Percentiles rank a stretch among this genome's conserved stretches.
phyloP scores from a whole-genome alignment of 1,284 basidiomycete genomes.

The Moniliella sp. region DNA sequence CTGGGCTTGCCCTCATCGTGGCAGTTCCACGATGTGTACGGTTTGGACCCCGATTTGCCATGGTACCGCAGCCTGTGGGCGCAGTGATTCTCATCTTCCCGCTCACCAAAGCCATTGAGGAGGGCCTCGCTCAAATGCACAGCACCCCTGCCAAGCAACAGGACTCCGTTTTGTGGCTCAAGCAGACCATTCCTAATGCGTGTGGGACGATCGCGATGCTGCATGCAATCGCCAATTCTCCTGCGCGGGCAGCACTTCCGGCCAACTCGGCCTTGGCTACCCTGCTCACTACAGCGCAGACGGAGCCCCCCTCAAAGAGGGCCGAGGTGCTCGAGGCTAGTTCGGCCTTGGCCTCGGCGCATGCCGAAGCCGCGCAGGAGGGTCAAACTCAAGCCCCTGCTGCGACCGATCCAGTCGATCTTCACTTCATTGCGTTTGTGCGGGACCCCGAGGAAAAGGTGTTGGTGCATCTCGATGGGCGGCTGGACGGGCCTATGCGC shows the following conservation, averaged over 20 bases:
- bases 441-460: conserved; percentile 9
- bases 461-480: conserved; percentile 28
- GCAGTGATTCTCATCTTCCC: conserved; percentile 39
- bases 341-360: conserved; percentile 12
- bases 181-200: conserved; percentile 33
- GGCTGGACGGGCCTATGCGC: conserved; percentile 20
- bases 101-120: conserved; percentile 31
- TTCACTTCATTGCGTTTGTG: conserved; percentile 32
- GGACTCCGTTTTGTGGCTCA: conserved; percentile 15
- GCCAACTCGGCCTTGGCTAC: conserved; percentile 11
- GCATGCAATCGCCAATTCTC: conserved; percentile 26
- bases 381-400: conserved; percentile 24
- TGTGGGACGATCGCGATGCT: conserved; percentile 33
- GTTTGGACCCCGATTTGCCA: conserved; percentile 37
- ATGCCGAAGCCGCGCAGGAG: conserved; percentile 15
- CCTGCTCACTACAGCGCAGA: conserved; percentile 2
- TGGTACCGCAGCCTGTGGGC: conserved; percentile 37
- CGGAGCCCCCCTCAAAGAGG: conserved; percentile 4
- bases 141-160: conserved; percentile 1
- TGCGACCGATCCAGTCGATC: conserved; percentile 20
- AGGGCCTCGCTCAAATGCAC: conserved; percentile 9
- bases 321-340: conserved; percentile 12
- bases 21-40: conserved; percentile 38
- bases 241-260: conserved; percentile 6
- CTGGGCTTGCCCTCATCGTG: conserved; percentile 30